Percentiles rank a stretch among this genome's conserved stretches.
phyloP scores from a whole-genome alignment of 371 early-diverging fungal species.

The Lichtheimia ramosa region DNA sequence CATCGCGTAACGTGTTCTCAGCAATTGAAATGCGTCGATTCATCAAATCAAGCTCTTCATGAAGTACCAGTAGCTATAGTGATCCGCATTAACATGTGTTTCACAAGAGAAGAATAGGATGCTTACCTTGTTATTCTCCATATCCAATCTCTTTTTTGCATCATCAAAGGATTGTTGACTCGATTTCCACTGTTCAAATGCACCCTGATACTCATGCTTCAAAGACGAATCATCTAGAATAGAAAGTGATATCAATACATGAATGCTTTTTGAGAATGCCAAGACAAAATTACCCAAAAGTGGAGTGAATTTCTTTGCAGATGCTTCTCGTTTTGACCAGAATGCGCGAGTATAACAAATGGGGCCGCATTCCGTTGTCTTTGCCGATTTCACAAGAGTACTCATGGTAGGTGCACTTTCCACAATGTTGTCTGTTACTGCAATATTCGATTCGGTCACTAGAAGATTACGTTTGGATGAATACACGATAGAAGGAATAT shows the following conservation, averaged over 20 bases:
- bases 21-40: conserved; percentile 1
- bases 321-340: conserved; percentile 3
- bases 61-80: conserved; percentile 12
- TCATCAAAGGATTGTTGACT: conserved; percentile 5
- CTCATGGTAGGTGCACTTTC: conserved; percentile 7
- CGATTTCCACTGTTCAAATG: conserved; percentile 11
- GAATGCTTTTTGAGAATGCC: neutral
- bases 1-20: conserved; percentile 11
- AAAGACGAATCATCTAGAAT: neutral
- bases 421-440: neutral
- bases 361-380: neutral
- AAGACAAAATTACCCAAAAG: conserved; percentile 8
- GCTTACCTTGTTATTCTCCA: conserved; percentile 10
- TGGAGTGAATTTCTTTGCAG: conserved; percentile 4
- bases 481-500: too few species aligned
- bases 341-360: conserved; percentile 1
- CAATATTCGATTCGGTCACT: neutral
- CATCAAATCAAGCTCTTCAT: conserved; percentile 14
- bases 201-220: conserved; percentile 9
- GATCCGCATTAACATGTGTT: neutral
- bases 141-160: conserved; percentile 1
- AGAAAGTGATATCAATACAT: neutral
- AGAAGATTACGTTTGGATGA: too few species aligned
- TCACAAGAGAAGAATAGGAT: neutral
- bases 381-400: neutral